Base-by-base conservation (phyloP, 2,329 filamentous ascomycete species). In the Claviceps humidiphila region DNA sequence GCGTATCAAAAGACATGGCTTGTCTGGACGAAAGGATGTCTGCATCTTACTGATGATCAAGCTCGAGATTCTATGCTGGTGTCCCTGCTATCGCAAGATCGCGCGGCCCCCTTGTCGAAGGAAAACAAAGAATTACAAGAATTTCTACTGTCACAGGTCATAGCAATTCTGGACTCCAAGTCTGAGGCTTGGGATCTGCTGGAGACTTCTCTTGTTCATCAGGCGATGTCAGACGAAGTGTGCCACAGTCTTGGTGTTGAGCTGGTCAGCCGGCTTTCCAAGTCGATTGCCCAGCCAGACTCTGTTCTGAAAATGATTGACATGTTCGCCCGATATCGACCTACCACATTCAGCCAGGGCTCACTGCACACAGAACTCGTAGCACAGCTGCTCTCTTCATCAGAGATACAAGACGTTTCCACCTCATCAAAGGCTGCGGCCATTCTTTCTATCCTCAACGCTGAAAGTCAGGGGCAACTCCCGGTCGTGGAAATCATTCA, bases 401-500 rank as follows among this genome's bases (percentile, higher is more conserved):
- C 73, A 3, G 80, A 84, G 57, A 65, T 74, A 1, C 63, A 68
- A 2, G 69, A 74, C 49, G 49, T 59, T 0, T 51, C 57, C 1
- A 52, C 72, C 3, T 70, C 74, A 2, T 60, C 69, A 2, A 73
- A 71, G 51, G 69, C 73, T 2, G 60, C 63, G 2, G 60, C 63
- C 0, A 61, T 82, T 22, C 74, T 70, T 13, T 61, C 68, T 0
- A 61, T 76, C 1, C 59, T 82, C 14, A 74, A 78, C 34, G 66
- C 63, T 6, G 67, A 71, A 16, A 63, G 64, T 0, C 63, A 65
- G n/a, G 68, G 67, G 14, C 69, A 69, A 11, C 64, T 71, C 1
- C 73, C 75, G 2, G 63, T 77, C 16, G 59, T 76, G 24, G 68
- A 66, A 6, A 75, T 83, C 6, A 72, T 83, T 7, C 74, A 78